phyloP scores from a whole-genome alignment of 192 early-diverging fungal species.

The Backusella liffmaniae region DNA sequence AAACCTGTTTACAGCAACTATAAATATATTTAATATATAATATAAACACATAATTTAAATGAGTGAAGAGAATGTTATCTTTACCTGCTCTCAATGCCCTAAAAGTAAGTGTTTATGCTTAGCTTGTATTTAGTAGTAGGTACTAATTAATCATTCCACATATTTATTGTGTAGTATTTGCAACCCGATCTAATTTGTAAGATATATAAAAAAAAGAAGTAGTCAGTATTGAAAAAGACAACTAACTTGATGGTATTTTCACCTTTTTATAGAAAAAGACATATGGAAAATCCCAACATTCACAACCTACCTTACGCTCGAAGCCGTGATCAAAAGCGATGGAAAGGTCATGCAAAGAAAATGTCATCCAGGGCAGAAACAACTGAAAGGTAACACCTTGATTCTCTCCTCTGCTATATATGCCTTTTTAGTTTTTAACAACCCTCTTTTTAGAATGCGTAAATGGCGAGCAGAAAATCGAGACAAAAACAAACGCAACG shows the following conservation, averaged over 20 bases:
- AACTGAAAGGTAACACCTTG: conserved; percentile 23
- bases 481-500: conserved; percentile 59
- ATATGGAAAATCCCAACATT: conserved; percentile 47
- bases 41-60: not conserved
- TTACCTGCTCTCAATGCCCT: conserved; percentile 20
- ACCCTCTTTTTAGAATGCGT: conserved; percentile 33
- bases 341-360: conserved; percentile 49
- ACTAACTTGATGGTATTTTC: not conserved
- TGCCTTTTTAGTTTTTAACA: not conserved
- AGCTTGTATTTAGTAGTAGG: not conserved
- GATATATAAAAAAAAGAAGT: not conserved
- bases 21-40: not conserved
- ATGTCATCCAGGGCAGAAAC: conserved; percentile 41
- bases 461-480: conserved; percentile 46
- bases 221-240: not conserved
- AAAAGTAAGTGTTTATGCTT: conserved; percentile 9
- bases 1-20: not conserved
- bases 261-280: conserved; percentile 28
- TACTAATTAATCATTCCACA: not conserved
- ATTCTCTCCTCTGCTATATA: not conserved
- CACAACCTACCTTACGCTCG: conserved; percentile 49
- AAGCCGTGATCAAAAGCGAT: conserved; percentile 46
- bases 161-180: conserved; percentile 19
- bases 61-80: not conserved
- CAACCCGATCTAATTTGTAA: conserved; percentile 32